Base-by-base conservation (phyloP, 176 grass and related monocot genomes). In the Zoysia japonica region DNA sequence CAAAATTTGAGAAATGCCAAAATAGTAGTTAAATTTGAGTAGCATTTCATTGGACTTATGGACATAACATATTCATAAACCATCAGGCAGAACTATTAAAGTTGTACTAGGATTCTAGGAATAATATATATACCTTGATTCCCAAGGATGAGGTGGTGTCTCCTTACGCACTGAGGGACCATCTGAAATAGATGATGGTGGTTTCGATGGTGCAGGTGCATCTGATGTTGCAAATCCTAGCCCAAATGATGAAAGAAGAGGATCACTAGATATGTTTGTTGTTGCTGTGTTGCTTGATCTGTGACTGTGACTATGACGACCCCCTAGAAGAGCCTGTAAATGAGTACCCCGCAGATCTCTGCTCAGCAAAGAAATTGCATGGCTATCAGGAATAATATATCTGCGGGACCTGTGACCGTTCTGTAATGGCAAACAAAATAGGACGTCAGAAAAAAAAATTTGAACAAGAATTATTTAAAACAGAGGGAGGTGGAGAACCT, bases 191-290 rank as follows among this genome's bases (percentile, higher is more conserved):
- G 80, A 55, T 20, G 85, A 70, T n/a, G 83, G 79, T 84, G 92
- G 80, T 80, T 99, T 99, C 82, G 86, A 93, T 82, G 78, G 71
- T 73, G 88, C 96, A 9, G 87, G 82, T 78, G 81, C 75, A 68
- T 85, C 84, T 70, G 86, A 78, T 86, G 90, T 74, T 80, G 92
- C 63, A 35, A 93, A 91, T 41, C 77, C 81, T 7, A 99, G 81
- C 49, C 89, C 73, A 77, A 99, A 88, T 0, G 92, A 95, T 65
- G 92, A 99, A 85, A 99, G 90, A 64, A 99, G 90, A 67, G 92
- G 86, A 86, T 99, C 96, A 61, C 84, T 80, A 49, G 88, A 83
- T 73, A 91, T 90, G 64, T 93, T 99, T 75, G 92, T 85, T 20
- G 92, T n/a, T 1, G 28, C 67, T 50, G 79, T 87, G 9, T 73